Percentiles rank a stretch among this genome's conserved stretches.
phyloP scores from a whole-genome alignment of 2,329 filamentous ascomycete species.

The Alternaria tenuissima region DNA sequence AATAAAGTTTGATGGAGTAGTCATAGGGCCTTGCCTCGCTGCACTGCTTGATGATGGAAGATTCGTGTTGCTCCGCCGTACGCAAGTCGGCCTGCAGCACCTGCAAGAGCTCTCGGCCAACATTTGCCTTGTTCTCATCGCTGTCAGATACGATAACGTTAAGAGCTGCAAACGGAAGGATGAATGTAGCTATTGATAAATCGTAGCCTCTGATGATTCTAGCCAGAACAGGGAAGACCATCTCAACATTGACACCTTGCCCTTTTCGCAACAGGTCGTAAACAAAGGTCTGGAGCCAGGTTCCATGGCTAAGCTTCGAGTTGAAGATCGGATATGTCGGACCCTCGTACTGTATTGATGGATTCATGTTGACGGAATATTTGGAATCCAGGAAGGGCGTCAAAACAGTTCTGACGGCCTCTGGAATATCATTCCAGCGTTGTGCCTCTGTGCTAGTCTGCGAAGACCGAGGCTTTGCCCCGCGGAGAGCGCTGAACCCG shows the following conservation, averaged over 20 bases:
- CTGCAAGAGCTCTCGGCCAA: constrained; percentile 76
- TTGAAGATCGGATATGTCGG: constrained; percentile 79
- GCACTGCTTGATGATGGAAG: constrained; percentile 81
- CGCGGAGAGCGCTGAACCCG: constrained; percentile 69
- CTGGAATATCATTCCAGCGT: constrained; percentile 81
- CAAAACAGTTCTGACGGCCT: constrained; percentile 80
- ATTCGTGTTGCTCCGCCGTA: constrained; percentile 64
- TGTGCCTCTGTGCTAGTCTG: constrained; percentile 68
- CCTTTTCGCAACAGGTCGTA: constrained; percentile 82
- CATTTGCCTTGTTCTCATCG: constrained; percentile 67
- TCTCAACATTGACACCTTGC: constrained; percentile 75
- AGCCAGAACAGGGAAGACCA: constrained; percentile 82
- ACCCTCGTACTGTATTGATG: constrained; percentile 36
- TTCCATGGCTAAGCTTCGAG: constrained; percentile 71
- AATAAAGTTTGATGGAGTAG: background rate
- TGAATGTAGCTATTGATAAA: constrained; percentile 82
- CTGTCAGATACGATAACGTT: constrained; percentile 82
- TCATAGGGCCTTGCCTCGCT: constrained; percentile 74
- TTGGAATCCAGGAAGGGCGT: constrained; percentile 86
- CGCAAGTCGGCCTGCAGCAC: constrained; percentile 74
- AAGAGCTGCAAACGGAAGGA: constrained; percentile 85
- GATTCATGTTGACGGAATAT: constrained; percentile 69
- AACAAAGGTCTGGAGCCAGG: constrained; percentile 83
- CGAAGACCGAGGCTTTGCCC: constrained; percentile 60
- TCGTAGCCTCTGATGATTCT: constrained; percentile 88